Evolutionary conservation across 768 basidiomycete genomes (phyloP), one percentile per base, ranked within the genome.

Genomic region (Lenzites betulinus): DNA sequence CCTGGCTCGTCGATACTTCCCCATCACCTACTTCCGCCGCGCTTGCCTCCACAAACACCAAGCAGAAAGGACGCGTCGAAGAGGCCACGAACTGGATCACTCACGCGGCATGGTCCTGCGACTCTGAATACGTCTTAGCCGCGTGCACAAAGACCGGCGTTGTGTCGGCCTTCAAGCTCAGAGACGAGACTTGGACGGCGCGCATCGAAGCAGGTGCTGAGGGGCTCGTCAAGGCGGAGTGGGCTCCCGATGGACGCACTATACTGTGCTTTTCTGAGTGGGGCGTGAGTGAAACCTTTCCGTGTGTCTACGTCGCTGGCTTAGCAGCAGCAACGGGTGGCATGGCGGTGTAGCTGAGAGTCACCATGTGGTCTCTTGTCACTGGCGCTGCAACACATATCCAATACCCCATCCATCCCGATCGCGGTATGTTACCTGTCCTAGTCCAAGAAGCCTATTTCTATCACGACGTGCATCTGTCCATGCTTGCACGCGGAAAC

Each of bases 201-300:
- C 82, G 84, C 38, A 88, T 94, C 61, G 89, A 93, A 64, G 81
- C 88, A 7, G 92, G 91, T 26, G 81, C 86, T 25, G 95, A 96
- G 79, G 89, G 95, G 12, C 83, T 97, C 50, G 82, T 87, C 20
- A 92, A 85, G 69, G 92, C 89, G 18, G 92, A 95, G 69, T 98
- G 95, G 95, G 90, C 90, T 0, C 91, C 89, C 2, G 90, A 90
- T 69, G 93, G 93, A 16, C 81, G 90, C 38, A 86, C 84, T 16
- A 78, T 97, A 5, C 75, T 97, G 30, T 95, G 92, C 68, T 98
- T 95, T 74, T 95, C 93, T 3, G 91, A 95, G 66, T 92, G 92
- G 89, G 92, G 90, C 67, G 95, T 95, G 76, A 78, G 94, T 83
- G 22, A 20, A 30, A 43, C 39, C 62, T 56, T 1, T 54, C 20